phyloP scores from a whole-genome alignment of 495 filamentous ascomycete genomes.

The Thermochaetoides thermophila region DNA sequence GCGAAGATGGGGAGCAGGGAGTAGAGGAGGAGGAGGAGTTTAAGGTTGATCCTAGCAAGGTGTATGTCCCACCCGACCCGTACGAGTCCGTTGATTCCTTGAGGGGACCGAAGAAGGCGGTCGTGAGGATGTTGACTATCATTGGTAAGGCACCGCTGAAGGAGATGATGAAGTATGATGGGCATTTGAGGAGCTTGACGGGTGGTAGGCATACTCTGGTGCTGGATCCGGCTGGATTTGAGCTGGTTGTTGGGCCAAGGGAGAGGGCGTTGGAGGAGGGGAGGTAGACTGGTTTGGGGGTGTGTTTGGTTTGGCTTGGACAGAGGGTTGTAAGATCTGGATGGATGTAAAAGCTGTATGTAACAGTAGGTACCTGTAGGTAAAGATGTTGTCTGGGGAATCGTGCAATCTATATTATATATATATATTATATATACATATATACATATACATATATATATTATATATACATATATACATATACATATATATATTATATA shows the following conservation, averaged over 20 bases:
- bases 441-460: too few species aligned
- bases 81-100: slow-evolving; percentile 45
- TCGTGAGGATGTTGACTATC: slow-evolving; percentile 39
- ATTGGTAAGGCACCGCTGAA: slow-evolving; percentile 77
- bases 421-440: too few species aligned
- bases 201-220: slow-evolving; percentile 82
- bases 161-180: slow-evolving; percentile 95
- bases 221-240: slow-evolving; percentile 82
- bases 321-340: too few species aligned
- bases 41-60: slow-evolving; percentile 47
- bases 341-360: too few species aligned
- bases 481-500: too few species aligned
- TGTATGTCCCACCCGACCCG: slow-evolving; percentile 78
- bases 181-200: slow-evolving; percentile 75
- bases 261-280: slow-evolving; percentile 26
- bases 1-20: neutral
- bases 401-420: too few species aligned
- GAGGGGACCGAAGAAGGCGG: slow-evolving; percentile 23
- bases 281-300: neutral
- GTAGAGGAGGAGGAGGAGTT: slow-evolving; percentile 8
- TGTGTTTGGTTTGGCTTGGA: neutral
- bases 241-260: slow-evolving; percentile 53
- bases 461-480: too few species aligned
- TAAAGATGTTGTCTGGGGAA: too few species aligned
- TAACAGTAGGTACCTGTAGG: too few species aligned